Percentiles rank a stretch among this genome's conserved stretches.
Evolutionary conservation across 2,329 filamentous ascomycete genomes (phyloP).

Genomic region (Paecilomyces formosus): DNA sequence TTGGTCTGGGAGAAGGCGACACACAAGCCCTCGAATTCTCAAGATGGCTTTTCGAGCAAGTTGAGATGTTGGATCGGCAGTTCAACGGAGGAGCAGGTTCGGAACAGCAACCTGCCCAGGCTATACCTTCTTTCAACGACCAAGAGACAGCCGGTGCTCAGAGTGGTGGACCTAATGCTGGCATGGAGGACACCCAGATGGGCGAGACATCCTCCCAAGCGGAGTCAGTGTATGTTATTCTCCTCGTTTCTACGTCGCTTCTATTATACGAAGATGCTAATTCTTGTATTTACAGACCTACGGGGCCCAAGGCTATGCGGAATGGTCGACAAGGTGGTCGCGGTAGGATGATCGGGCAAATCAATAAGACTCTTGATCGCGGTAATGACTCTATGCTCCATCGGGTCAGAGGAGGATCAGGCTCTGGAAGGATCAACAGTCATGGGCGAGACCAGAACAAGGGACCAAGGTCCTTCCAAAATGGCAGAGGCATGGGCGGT

Average conservation of each 20-base stretch:
- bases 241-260: background rate
- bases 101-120: constrained; percentile 16
- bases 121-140: constrained; percentile 26
- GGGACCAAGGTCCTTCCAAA: constrained; percentile 54
- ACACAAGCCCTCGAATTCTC: constrained; percentile 76
- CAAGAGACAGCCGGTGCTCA: constrained; percentile 22
- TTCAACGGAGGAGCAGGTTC: constrained; percentile 44
- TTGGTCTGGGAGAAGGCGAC: constrained; percentile 76
- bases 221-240: constrained; percentile 31
- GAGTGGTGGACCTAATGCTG: constrained; percentile 12
- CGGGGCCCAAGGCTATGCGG: constrained; percentile 91
- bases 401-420: constrained; percentile 64
- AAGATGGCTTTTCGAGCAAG: constrained; percentile 87
- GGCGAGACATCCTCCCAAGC: constrained; percentile 41
- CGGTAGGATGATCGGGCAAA: constrained; percentile 77
- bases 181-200: constrained; percentile 66
- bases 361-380: constrained; percentile 76
- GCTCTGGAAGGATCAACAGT: constrained; percentile 72
- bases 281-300: constrained; percentile 56
- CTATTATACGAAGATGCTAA: constrained; percentile 30
- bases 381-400: constrained; percentile 68
- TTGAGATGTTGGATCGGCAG: constrained; percentile 59
- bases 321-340: constrained; percentile 59
- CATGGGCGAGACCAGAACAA: constrained; percentile 64
- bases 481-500: constrained; percentile 39